Evolutionary conservation across 352 stramenopile genomes (phyloP).

Genomic region (Phytophthora fragariaefolia): DNA sequence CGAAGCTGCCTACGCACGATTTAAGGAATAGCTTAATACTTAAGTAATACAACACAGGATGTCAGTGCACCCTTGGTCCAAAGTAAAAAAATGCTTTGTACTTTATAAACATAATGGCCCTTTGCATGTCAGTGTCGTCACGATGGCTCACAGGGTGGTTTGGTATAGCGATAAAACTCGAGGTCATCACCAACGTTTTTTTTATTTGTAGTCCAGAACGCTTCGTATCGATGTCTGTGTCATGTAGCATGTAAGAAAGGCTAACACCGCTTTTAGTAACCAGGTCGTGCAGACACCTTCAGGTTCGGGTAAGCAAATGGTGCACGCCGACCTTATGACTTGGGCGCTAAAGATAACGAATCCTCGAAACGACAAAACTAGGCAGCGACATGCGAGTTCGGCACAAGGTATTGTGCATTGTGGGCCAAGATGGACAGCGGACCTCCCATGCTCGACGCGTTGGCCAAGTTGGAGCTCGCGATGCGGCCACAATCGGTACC

Average conservation of each 20-base stretch:
- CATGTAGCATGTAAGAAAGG: not conserved
- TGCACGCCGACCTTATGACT: constrained; percentile 4
- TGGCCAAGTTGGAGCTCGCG: constrained; percentile 72
- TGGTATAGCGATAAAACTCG: no score
- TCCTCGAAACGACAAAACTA: constrained; percentile 10
- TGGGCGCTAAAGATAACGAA: constrained; percentile 24
- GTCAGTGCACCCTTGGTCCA: no score
- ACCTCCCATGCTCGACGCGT: constrained; percentile 58
- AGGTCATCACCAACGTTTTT: no score
- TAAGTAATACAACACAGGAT: no score
- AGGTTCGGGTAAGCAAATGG: not conserved
- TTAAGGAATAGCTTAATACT: not conserved
- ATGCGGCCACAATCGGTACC: constrained; percentile 77
- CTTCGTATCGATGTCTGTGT: no score
- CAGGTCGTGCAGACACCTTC: not conserved
- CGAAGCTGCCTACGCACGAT: not conserved
- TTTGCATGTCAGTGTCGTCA: no score
- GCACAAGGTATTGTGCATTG: constrained; percentile 2
- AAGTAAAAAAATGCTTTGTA: no score
- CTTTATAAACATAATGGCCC: no score
- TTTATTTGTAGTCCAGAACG: no score
- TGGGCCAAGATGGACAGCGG: constrained; percentile 27
- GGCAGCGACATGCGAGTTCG: not conserved
- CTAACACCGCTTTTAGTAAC: not conserved
- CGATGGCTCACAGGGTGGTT: no score